phyloP scores from a whole-genome alignment of 345 rosid species.

The Acer yangbiense region DNA sequence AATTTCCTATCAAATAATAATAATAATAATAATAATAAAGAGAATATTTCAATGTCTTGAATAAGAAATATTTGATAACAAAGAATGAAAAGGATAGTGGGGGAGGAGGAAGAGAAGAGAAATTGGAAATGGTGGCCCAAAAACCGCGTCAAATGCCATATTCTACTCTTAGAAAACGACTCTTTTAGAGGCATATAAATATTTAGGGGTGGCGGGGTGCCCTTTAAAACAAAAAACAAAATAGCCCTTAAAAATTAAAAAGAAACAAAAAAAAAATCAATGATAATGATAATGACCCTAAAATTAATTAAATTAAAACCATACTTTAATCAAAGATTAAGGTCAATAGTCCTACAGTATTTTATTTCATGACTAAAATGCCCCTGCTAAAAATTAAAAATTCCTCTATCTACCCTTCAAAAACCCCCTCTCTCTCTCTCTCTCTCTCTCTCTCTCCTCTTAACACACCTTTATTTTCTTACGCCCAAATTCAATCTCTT shows the following conservation, averaged over 20 bases:
- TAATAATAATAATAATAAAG: background rate
- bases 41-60: background rate
- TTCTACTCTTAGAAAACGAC: constrained; percentile 37
- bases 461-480: background rate
- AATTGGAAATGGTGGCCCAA: constrained; percentile 28
- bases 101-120: background rate
- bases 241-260: constrained; percentile 21
- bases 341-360: constrained; percentile 37
- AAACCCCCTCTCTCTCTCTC: background rate
- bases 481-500: constrained; percentile 1
- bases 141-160: constrained; percentile 36
- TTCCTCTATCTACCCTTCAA: background rate
- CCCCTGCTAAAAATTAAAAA: background rate
- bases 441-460: background rate
- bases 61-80: background rate
- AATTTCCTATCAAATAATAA: background rate
- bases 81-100: constrained; percentile 14
- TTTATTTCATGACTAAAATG: background rate
- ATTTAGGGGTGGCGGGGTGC: constrained; percentile 21
- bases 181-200: background rate
- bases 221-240: constrained; percentile 19
- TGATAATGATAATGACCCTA: background rate
- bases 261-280: background rate
- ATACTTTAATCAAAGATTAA: constrained; percentile 18
- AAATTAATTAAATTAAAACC: constrained; percentile 5